A percentile compares a stretch with the other conserved stretches of the same genome.
Evolutionary conservation across 345 rosid species (phyloP).

Genomic region (Lumnitzera littorea): DNA sequence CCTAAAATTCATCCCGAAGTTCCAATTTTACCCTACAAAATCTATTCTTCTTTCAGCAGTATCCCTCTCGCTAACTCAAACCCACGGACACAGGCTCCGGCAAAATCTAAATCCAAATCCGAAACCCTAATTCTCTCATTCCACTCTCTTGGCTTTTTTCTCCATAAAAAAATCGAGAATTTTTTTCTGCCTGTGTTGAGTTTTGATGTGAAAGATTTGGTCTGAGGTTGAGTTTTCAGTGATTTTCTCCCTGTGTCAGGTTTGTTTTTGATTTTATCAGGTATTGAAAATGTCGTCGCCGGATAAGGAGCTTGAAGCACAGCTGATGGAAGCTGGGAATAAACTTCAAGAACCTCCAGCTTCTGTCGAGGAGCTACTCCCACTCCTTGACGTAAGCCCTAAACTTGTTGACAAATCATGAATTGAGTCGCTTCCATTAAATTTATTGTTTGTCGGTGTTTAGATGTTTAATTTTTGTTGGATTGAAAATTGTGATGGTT

Average conservation of each 20-base stretch:
- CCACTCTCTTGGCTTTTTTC: no score
- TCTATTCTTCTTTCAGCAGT: no score
- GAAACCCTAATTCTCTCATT: no score
- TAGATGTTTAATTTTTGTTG: not conserved
- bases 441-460: not conserved
- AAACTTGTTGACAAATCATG: not conserved
- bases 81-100: no score
- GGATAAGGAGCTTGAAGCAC: constrained; percentile 58
- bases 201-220: no score
- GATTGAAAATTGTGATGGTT: not conserved
- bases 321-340: constrained; percentile 66
- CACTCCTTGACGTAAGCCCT: constrained; percentile 76
- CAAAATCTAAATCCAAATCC: no score
- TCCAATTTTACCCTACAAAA: not conserved
- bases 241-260: no score
- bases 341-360: constrained; percentile 55
- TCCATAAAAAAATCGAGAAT: no score
- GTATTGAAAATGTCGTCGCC: constrained; percentile 19
- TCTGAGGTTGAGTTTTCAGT: no score
- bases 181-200: no score
- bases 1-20: not conserved
- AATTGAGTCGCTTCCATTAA: no score
- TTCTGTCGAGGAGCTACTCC: constrained; percentile 62
- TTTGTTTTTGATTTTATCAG: not conserved
- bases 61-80: no score